Base-by-base conservation (phyloP, 495 filamentous ascomycete genomes). In the Margaritispora aquatica region DNA sequence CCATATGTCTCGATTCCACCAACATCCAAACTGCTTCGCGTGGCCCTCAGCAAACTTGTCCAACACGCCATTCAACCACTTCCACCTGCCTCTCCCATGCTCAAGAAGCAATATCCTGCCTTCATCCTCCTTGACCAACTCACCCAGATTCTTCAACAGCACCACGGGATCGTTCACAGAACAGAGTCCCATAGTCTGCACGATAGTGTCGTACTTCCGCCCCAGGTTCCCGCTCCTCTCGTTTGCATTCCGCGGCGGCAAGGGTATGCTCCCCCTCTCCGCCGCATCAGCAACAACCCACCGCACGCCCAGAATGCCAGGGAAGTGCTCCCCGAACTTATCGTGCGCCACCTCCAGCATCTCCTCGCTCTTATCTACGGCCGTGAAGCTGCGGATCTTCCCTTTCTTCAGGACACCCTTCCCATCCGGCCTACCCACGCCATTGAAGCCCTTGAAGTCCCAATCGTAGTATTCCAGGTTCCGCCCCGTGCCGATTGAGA, bases 1-100 rank as follows among this genome's bases (percentile, higher is more conserved):
- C 57, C 86, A 88, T 55, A 98, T 87, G 77, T 98, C 94, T 53
- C 90, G 77, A 73, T 98, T 98, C 86, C 89, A 96, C 92, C 92
- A 97, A 75, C 94, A 98, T 9, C 95, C 94, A 78, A 91, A 90
- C 52, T 82, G 79, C 59, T 84, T 78, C 46, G 92, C 92, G 79
- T 97, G 94, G 29, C 74, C 75, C 20, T 82, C 75, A 2, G 95
- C 95, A 61, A 84, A 72, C 60, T 82, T 80, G 73, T 98, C 94
- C 66, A 99, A 70, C 15, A 88, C 66, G 1, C 72, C 70, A 75
- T 99, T 96, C 54, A 97, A 60, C 83, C 88, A 90, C 36, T 78
- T 77, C 63, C 83, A 93, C 62, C 84, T 71, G 41, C 88, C 89
- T 54, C 88, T 80, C 9, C 94, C 95, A 76, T 99, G 94, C 77